Conservation (phyloP, 2,329 filamentous ascomycete species). For the Ceratocystis harringtonii region DNA sequence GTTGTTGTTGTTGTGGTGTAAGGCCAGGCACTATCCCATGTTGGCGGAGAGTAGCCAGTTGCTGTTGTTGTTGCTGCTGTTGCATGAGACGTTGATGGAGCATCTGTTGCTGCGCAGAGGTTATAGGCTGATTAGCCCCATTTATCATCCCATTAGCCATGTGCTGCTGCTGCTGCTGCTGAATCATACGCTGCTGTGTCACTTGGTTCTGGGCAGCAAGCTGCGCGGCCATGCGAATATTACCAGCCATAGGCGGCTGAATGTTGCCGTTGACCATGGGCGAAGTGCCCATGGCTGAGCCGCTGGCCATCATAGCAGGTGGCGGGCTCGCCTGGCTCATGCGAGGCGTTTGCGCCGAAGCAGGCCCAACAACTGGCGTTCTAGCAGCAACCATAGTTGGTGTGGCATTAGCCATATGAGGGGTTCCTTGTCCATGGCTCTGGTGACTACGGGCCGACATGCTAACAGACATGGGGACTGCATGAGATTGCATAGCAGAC, state of each 20-base stretch:
- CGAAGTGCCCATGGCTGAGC: slow-evolving; percentile 31
- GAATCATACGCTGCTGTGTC: slow-evolving; percentile 33
- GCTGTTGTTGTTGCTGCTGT: slow-evolving; percentile 23
- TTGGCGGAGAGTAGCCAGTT: slow-evolving; percentile 16
- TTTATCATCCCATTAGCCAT: slow-evolving; percentile 27
- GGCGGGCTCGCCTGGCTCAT: slow-evolving; percentile 49
- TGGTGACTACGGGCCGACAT: slow-evolving; percentile 54
- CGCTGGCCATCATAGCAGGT: slow-evolving; percentile 41
- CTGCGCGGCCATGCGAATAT: slow-evolving; percentile 27
- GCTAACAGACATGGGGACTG: slow-evolving; percentile 42
- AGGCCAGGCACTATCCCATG: slow-evolving; percentile 5
- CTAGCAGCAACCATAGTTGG: slow-evolving; percentile 42
- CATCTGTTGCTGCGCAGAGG: slow-evolving; percentile 25
- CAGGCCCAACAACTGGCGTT: slow-evolving; percentile 41
- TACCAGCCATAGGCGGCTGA: not conserved
- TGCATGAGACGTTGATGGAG: slow-evolving; percentile 18
- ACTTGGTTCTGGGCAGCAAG: slow-evolving; percentile 25
- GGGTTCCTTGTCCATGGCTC: slow-evolving; percentile 48
- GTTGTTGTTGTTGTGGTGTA: slow-evolving; percentile 16
- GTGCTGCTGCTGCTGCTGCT: slow-evolving; percentile 32
- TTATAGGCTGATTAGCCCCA: slow-evolving; percentile 24
- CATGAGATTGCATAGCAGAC: slow-evolving; percentile 47
- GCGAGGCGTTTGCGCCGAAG: slow-evolving; percentile 42
- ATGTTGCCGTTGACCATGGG: slow-evolving; percentile 7
- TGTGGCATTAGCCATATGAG: slow-evolving; percentile 45